Evolutionary conservation across 2,329 filamentous ascomycete genomes (phyloP), one percentile per base, ranked within the genome.

Genomic region (Curvularia eragrostidis): DNA sequence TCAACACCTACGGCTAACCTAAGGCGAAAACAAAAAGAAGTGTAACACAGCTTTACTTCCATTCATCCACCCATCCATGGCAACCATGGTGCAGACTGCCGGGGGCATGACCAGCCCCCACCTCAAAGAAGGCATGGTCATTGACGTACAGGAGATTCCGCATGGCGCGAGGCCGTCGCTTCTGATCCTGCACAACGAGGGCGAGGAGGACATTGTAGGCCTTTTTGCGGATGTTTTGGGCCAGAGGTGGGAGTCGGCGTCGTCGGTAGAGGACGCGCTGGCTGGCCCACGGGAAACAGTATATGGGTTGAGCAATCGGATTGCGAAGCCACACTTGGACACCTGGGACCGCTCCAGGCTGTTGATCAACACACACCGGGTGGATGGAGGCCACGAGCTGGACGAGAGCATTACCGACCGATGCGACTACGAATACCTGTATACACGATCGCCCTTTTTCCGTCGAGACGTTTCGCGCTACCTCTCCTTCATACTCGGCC

Each of bases 371-470:
- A 87, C 90, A 23, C 90, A 94, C 74, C 91, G 89, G 71, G 86
- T 92, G 61, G 87, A 88, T 67, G 81, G 87, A 54, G 87, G 66
- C 3, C 55, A 74, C 38, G 86, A 87, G 18, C 87, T 88, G n/a
- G 87, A 91, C 64, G 74, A 84, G 38, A 75, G 81, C 44, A 82
- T 93, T 23, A 91, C 88, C 15, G 80, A 85, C 24, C 77, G 84
- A 56, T 93, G 90, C 78, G 90, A 95, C 77, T 95, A 94, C 78
- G 91, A 96, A 74, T 95, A 94, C 66, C 82, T 96, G 19, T 96
- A 95, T 78, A 91, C 89, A 3, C 85, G 88, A 61, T 82, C 84
- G 8, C 85, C 89, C 1, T 91, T 90, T 73, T 87, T 89, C 61
- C 86, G 91, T 26, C 84, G 91, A 55, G 91, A 95, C 71, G 80